Evolutionary conservation across 345 rosid genomes (phyloP).

Genomic region (Corchorus capsularis): DNA sequence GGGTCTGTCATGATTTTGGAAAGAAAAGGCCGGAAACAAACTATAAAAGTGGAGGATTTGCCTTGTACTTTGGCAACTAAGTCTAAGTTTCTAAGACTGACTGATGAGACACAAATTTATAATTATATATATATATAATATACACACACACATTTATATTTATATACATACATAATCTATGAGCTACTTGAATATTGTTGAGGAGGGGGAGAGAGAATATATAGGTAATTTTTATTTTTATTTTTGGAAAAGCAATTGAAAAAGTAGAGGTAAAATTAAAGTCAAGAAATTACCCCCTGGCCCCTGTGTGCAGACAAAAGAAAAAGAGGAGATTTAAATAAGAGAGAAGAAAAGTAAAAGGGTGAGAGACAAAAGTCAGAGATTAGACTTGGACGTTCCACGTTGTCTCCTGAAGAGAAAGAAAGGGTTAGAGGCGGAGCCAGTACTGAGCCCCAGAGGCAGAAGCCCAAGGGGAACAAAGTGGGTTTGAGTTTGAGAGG

Average conservation of each 20-base stretch:
- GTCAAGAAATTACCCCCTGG: neutral
- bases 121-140: neutral
- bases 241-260: no score
- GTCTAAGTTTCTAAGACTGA: neutral
- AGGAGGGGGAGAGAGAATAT: neutral
- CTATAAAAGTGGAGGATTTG: neutral
- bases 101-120: neutral
- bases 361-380: neutral
- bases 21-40: neutral
- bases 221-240: no score
- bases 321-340: neutral
- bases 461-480: neutral
- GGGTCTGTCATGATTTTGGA: conserved; percentile 43
- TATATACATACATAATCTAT: no score
- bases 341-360: neutral
- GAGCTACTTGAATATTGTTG: no score
- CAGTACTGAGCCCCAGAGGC: no score
- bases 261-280: neutral
- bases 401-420: neutral
- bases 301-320: neutral
- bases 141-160: neutral
- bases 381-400: neutral
- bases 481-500: no score
- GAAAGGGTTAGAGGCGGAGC: neutral
- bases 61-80: conserved; percentile 4